Base-by-base conservation (phyloP, 2,329 filamentous ascomycete species). In the Sclerotinia trifoliorum region DNA sequence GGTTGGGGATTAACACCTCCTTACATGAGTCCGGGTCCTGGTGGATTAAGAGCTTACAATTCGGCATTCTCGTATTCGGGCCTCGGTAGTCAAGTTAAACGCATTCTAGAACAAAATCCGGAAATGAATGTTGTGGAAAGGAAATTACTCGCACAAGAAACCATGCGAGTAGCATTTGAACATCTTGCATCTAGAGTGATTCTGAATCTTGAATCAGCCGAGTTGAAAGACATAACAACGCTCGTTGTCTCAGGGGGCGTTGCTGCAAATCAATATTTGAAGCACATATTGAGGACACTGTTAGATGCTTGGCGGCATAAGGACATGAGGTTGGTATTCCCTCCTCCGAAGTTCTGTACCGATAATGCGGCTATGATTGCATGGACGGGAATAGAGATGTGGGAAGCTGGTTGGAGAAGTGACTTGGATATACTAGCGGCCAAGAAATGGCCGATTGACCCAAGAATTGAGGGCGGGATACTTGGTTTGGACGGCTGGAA, bases 291-390 rank as follows among this genome's bases (percentile, higher is more conserved):
- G 66, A 79, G 82, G 46, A 70, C 77, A 8, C 81, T 82, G 56
- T 78, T 97, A 54, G 84, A 89, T 71, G 85, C 82, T n/a, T 85
- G 90, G 55, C 91, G 91, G 0, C 89, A 87, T 75, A 76, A 77
- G 0, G 74, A 86, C 71, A 78, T 96, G 39, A 74, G 83, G 15
- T 78, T 97, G 10, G 80, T 89, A 42, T 91, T 90, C 67, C 94
- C 95, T n/a, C 93, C 93, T 3, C 79, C 86, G 13, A 82, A 83
- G 54, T 83, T 94, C 65, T 98, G 95, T 77, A 97, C 93, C 0
- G 95, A 99, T 76, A 98, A 99, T 79, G 95, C 95, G 17, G 92
- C 93, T 60, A 99, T 99, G 95, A 94, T 98, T 77, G 94, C 90
- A 1, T 98, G 95, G 94, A 84, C 94, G 0, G 95, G 90, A 0